Conservation (phyloP, 805 yeast species). For the Nakazawaea holstii region DNA sequence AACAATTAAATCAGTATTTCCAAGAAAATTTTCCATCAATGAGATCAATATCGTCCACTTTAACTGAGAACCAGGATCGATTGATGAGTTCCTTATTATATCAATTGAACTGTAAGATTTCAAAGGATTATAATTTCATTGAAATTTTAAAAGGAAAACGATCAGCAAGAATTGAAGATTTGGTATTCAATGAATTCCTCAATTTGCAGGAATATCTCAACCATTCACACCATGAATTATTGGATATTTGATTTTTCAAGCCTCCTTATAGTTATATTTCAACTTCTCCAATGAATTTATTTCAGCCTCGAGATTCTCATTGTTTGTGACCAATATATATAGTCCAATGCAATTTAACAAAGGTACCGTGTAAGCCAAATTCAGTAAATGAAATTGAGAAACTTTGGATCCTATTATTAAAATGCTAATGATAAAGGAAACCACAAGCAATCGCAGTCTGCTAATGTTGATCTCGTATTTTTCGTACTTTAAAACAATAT, state of each 20-base stretch:
- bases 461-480: slow-evolving; percentile 1
- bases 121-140: slow-evolving; percentile 6
- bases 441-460: neutral
- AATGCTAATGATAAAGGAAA: slow-evolving; percentile 8
- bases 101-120: neutral
- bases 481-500: slow-evolving; percentile 6
- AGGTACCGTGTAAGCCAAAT: slow-evolving; percentile 23
- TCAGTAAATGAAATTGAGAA: slow-evolving; percentile 10
- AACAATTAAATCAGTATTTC: slow-evolving; percentile 14
- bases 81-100: neutral
- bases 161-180: slow-evolving; percentile 6
- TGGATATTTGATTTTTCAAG: slow-evolving; percentile 17
- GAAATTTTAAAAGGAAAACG: slow-evolving; percentile 4
- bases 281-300: slow-evolving; percentile 18
- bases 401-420: slow-evolving; percentile 12
- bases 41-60: slow-evolving; percentile 4
- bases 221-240: neutral
- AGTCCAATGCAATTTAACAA: slow-evolving; percentile 17
- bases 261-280: slow-evolving; percentile 26
- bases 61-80: slow-evolving; percentile 2
- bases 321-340: slow-evolving; percentile 15
- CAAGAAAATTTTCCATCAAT: slow-evolving; percentile 16
- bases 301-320: slow-evolving; percentile 14
- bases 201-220: slow-evolving; percentile 7
- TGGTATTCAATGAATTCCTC: slow-evolving; percentile 9